Evolutionary conservation across 1,139 yeast species (phyloP), one percentile per base, ranked within the genome.

Genomic region (Suhomyces maxii): DNA sequence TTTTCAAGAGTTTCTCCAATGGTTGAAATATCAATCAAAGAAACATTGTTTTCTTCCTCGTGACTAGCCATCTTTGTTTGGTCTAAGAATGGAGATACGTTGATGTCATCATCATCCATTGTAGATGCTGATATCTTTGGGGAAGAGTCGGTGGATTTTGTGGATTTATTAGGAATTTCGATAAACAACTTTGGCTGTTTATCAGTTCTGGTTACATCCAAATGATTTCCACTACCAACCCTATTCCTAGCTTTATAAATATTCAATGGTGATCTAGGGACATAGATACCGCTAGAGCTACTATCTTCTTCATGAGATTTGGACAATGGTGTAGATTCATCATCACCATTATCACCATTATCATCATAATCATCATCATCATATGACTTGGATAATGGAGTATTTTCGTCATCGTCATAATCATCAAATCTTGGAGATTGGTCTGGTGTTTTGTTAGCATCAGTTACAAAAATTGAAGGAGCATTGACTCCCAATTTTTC

Each of bases 211-310:
- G 33, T 13, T 5, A 35, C 39, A 14, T 39, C 41, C 26, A 41
- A 37, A 10, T 34, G 35, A 11, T 41, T 39, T 3, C 36, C 45
- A 13, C 45, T 36, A 2, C 39, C 43, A 9, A 26, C n/a, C 35
- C 54, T 47, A 38, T 49, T 45, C 26, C 59, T 44, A 5, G 61
- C 49, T 14, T 56, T 61, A 41, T 57, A 63, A 2, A 60, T 50
- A 38, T 60, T 60, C 36, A 69, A 53, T 0, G 73, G 74, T 2
- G 73, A 65, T 41, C 51, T 62, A 13, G 74, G 73, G 11, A 67
- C 61, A 50, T 69, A 68, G 10, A 64, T 52, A 11, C 68, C 68
- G 41, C 60, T 57, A 30, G 60, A 53, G 7, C 45, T 39, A 6
- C 53, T 46, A 25, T 48, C 56, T 31, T 52, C 51, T 14, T 51